Evolutionary conservation across 1,139 yeast genomes (phyloP).

Genomic region (Geotrichum klebahnii): DNA sequence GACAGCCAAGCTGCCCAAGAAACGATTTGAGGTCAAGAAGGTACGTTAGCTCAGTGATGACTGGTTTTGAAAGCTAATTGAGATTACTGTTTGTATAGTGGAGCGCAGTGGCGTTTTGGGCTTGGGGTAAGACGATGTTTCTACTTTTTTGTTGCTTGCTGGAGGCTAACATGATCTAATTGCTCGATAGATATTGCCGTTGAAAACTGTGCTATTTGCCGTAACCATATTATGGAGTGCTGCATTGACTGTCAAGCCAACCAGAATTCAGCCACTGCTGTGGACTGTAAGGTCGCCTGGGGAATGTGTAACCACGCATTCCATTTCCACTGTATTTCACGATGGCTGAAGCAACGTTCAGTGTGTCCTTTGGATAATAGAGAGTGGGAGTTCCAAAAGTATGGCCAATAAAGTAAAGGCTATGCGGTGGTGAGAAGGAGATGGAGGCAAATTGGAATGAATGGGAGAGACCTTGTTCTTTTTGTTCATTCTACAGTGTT

Average conservation of each 20-base stretch:
- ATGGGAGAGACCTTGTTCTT: no score
- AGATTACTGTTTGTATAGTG: no score
- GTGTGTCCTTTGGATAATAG: constrained; percentile 96
- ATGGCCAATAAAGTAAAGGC: constrained; percentile 51
- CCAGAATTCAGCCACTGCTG: constrained; percentile 60
- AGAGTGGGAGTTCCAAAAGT: constrained; percentile 76
- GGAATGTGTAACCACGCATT: constrained; percentile 94
- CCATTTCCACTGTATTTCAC: constrained; percentile 90
- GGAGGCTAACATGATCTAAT: constrained; percentile 17
- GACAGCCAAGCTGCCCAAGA: constrained; percentile 38
- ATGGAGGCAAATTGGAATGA: no score
- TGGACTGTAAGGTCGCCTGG: constrained; percentile 95
- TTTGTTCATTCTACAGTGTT: no score
- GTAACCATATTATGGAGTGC: constrained; percentile 97
- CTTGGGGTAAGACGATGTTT: constrained; percentile 89
- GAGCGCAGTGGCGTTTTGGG: constrained; percentile 99
- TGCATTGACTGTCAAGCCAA: constrained; percentile 95
- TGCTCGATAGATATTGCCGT: constrained; percentile 60
- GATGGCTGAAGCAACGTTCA: constrained; percentile 96
- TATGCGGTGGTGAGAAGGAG: no score
- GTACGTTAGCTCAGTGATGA: constrained; percentile 28
- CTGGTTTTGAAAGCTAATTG: no score
- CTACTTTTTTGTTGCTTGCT: neutral
- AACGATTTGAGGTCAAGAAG: constrained; percentile 66
- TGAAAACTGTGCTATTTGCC: constrained; percentile 96